Conservation (phyloP, 306 rosid genomes). For the Sechiopsis laciniata region DNA sequence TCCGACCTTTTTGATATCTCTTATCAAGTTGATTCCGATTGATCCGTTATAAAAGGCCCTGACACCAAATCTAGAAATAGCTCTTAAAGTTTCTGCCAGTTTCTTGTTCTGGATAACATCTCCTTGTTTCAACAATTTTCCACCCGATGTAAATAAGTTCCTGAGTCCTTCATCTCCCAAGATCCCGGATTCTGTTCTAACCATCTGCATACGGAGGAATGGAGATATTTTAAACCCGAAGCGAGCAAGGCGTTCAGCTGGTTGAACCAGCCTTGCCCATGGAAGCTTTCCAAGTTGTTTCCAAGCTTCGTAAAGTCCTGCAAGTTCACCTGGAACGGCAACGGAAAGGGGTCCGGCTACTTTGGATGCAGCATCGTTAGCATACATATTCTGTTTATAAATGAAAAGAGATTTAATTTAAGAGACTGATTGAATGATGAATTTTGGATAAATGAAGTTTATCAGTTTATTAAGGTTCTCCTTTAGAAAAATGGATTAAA, state of each 20-base stretch:
- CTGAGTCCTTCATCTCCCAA: constrained; percentile 55
- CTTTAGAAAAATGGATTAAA: too few species aligned
- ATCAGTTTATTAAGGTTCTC: too few species aligned
- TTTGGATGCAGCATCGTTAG: constrained; percentile 44
- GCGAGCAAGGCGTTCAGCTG: constrained; percentile 61
- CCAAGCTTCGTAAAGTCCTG: constrained; percentile 72
- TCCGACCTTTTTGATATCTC: constrained; percentile 58
- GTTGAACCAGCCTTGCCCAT: constrained; percentile 66
- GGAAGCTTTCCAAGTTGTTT: constrained; percentile 63
- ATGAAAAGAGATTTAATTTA: neutral
- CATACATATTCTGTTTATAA: constrained; percentile 59
- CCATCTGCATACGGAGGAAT: constrained; percentile 56
- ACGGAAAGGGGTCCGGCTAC: constrained; percentile 53
- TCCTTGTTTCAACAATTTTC: constrained; percentile 50
- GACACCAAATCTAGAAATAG: constrained; percentile 48
- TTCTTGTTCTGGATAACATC: constrained; percentile 44
- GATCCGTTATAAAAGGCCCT: constrained; percentile 51
- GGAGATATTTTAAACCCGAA: constrained; percentile 63
- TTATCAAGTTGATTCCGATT: constrained; percentile 49
- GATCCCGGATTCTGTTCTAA: constrained; percentile 35
- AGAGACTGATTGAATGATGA: neutral
- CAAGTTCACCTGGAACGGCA: constrained; percentile 70
- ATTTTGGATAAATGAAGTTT: neutral
- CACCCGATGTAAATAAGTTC: constrained; percentile 51
- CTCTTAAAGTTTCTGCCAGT: constrained; percentile 46